phyloP scores from a whole-genome alignment of 352 stramenopile genomes.

The Phytopythium boreale region DNA sequence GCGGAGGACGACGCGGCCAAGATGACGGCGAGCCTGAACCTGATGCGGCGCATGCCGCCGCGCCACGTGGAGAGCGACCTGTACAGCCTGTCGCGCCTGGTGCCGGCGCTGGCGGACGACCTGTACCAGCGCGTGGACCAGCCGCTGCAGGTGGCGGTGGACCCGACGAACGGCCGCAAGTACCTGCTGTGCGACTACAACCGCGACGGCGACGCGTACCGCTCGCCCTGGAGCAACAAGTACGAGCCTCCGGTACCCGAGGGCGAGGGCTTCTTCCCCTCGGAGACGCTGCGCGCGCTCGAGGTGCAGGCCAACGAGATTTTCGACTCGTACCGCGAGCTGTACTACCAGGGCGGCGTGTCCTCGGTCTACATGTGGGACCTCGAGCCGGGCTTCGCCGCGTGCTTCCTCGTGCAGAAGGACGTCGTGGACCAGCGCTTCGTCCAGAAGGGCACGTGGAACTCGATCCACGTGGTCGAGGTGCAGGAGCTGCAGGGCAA shows the following conservation, averaged over 20 bases:
- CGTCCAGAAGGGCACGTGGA: conserved; percentile 88
- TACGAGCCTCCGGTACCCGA: conserved; percentile 81
- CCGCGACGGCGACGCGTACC: conserved; percentile 90
- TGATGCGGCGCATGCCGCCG: conserved; percentile 89
- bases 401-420: conserved; percentile 95
- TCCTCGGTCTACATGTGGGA: conserved; percentile 97
- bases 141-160: conserved; percentile 85
- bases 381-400: conserved; percentile 90
- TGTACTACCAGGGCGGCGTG: conserved; percentile 95
- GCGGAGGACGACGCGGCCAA: conserved; percentile 32
- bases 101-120: conserved; percentile 84
- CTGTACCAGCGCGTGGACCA: conserved; percentile 93
- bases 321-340: conserved; percentile 95
- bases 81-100: conserved; percentile 81
- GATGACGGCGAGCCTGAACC: conserved; percentile 83
- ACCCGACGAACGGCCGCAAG: conserved; percentile 83
- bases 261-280: conserved; percentile 89
- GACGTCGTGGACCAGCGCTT: conserved; percentile 80
- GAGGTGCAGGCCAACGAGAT: conserved; percentile 95
- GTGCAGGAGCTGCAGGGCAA: conserved; percentile 62
- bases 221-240: conserved; percentile 93
- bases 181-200: conserved; percentile 96
- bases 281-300: conserved; percentile 85
- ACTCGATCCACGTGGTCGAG: conserved; percentile 95
- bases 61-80: conserved; percentile 83